Evolutionary conservation across 2,329 filamentous ascomycete genomes (phyloP).

Genomic region (Cordyceps cicadae): DNA sequence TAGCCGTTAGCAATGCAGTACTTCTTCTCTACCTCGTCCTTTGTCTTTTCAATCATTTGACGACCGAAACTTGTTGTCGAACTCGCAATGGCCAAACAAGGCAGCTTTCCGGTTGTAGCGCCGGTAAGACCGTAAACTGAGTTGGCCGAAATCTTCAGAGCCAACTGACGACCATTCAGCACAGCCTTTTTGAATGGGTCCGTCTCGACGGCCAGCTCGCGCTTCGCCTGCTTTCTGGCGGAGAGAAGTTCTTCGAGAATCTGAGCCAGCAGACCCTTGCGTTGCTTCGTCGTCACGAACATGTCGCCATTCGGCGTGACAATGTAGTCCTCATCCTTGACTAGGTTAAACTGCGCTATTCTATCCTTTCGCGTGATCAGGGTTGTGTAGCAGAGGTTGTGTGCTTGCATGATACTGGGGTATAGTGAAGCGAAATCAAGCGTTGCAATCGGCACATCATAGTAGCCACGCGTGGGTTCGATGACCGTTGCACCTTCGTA

Average conservation of each 20-base stretch:
- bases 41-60: slow-evolving; percentile 98
- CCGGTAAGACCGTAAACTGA: slow-evolving; percentile 96
- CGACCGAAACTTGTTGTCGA: slow-evolving; percentile 95
- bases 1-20: slow-evolving; percentile 95
- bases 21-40: slow-evolving; percentile 82
- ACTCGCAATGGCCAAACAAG: slow-evolving; percentile 89
- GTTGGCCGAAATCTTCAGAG: slow-evolving; percentile 94
- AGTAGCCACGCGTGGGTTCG: slow-evolving; percentile 86
- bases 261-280: slow-evolving; percentile 86
- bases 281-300: slow-evolving; percentile 79
- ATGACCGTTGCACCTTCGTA: slow-evolving; percentile 98
- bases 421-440: slow-evolving; percentile 98
- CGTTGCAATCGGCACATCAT: slow-evolving; percentile 89
- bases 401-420: slow-evolving; percentile 96
- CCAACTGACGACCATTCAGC: slow-evolving; percentile 91
- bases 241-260: slow-evolving; percentile 88
- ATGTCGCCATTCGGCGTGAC: slow-evolving; percentile 89
- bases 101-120: slow-evolving; percentile 90
- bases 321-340: slow-evolving; percentile 92
- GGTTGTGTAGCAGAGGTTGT: slow-evolving; percentile 97
- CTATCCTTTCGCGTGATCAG: slow-evolving; percentile 65
- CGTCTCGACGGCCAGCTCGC: slow-evolving; percentile 77
- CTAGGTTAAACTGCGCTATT: slow-evolving; percentile 66
- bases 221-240: slow-evolving; percentile 93
- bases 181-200: slow-evolving; percentile 98